These are phyloP conservation scores for Beauveria sp. DNA, from an alignment of 2,329 filamentous ascomycete genomes.

Conservation along the genomic window DNA sequence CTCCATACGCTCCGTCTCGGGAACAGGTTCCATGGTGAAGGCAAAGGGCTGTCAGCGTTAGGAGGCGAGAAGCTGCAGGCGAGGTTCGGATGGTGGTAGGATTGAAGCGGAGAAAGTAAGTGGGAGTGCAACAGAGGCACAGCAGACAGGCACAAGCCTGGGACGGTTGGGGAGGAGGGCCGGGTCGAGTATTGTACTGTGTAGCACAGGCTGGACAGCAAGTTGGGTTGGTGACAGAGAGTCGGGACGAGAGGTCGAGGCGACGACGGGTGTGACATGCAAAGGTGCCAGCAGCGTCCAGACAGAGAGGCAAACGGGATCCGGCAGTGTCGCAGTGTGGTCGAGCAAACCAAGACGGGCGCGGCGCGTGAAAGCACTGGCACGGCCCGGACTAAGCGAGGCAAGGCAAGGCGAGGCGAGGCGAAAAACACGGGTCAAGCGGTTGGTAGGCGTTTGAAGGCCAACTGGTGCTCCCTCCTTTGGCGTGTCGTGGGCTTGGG, in stretches of 20 bases:
- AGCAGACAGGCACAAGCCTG: background rate
- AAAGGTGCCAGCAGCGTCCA: background rate
- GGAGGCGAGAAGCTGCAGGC: background rate
- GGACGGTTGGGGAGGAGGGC: conserved; percentile 1
- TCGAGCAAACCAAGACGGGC: background rate
- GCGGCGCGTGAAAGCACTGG: background rate
- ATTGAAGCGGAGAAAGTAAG: background rate
- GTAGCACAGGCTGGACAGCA: conserved; percentile 9
- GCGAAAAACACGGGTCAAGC: background rate
- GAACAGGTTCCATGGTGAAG: conserved; percentile 54
- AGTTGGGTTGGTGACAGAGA: background rate
- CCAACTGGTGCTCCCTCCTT: conserved; percentile 2
- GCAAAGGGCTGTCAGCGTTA: background rate
- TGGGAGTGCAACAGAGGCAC: background rate
- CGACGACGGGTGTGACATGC: background rate
- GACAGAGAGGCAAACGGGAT: background rate
- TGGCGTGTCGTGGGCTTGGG: background rate
- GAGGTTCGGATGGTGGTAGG: background rate
- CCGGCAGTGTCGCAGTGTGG: background rate
- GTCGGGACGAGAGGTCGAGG: background rate
- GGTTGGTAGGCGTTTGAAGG: conserved; percentile 1
- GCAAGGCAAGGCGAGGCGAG: background rate
- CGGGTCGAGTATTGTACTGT: conserved; percentile 1
- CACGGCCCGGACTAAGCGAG: background rate
- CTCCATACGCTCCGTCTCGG: conserved; percentile 61